phyloP scores from a whole-genome alignment of 1,139 yeast species.

The Saccharomyces hybrid region DNA sequence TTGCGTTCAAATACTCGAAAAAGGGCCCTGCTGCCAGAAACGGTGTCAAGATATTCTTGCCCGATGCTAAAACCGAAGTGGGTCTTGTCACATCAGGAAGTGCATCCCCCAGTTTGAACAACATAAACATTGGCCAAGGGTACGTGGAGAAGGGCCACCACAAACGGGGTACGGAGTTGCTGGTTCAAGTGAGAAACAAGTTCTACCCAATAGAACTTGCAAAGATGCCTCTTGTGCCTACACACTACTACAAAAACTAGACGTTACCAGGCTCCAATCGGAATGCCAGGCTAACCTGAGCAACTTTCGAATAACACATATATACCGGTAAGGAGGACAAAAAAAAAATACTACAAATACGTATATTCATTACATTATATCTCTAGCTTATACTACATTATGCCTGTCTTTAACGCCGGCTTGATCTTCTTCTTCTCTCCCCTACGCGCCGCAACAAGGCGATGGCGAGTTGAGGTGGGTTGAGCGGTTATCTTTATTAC shows the following conservation, averaged over 20 bases:
- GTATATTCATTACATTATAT: not conserved
- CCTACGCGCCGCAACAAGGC: not conserved
- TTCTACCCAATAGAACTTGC: slow-evolving; percentile 63
- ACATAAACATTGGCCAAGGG: slow-evolving; percentile 79
- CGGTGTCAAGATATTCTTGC: slow-evolving; percentile 55
- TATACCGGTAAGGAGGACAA: too few relatives aligned
- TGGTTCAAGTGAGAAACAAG: slow-evolving; percentile 79
- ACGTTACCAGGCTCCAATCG: not conserved
- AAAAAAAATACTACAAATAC: not conserved
- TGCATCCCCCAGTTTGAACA: slow-evolving; percentile 74
- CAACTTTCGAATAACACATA: not conserved
- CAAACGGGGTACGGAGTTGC: slow-evolving; percentile 69
- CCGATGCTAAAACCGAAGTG: slow-evolving; percentile 45
- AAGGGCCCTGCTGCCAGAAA: slow-evolving; percentile 92
- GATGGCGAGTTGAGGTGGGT: not conserved
- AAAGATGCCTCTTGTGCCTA: slow-evolving; percentile 77
- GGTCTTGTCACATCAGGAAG: slow-evolving; percentile 87
- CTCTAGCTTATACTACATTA: not conserved
- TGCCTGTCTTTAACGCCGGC: not conserved
- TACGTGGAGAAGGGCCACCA: slow-evolving; percentile 64
- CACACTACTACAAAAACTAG: slow-evolving; percentile 51
- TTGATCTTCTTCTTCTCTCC: not conserved
- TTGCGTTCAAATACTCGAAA: slow-evolving; percentile 54
- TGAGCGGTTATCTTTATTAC: not conserved
- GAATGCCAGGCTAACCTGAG: not conserved